Evolutionary conservation across 805 yeast genomes (phyloP).

Genomic region (Spathaspora sp.): DNA sequence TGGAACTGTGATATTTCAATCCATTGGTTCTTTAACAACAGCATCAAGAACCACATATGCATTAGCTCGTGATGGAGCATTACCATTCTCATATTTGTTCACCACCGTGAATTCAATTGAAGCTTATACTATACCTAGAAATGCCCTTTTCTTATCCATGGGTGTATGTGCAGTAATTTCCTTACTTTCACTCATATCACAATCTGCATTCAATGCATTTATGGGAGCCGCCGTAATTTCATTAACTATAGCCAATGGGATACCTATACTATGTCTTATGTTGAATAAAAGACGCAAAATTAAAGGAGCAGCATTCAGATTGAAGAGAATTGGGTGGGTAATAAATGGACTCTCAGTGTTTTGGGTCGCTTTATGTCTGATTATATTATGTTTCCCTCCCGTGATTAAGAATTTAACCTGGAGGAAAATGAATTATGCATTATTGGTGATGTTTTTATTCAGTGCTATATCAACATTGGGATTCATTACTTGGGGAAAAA

Average conservation of each 20-base stretch:
- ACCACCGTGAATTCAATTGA: constrained; percentile 56
- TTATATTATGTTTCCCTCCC: constrained; percentile 70
- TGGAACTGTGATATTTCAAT: constrained; percentile 72
- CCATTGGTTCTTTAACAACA: constrained; percentile 76
- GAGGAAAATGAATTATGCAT: constrained; percentile 57
- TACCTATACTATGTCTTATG: constrained; percentile 66
- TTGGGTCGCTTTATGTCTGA: constrained; percentile 57
- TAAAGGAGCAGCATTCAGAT: constrained; percentile 64
- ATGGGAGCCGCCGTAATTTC: constrained; percentile 80
- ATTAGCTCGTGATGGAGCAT: constrained; percentile 78
- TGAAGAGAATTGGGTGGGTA: constrained; percentile 61
- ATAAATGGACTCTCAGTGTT: constrained; percentile 54
- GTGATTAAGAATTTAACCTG: constrained; percentile 42
- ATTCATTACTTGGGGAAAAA: constrained; percentile 61
- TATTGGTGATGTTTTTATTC: constrained; percentile 54
- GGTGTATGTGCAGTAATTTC: constrained; percentile 58
- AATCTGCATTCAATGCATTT: constrained; percentile 78
- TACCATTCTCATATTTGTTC: constrained; percentile 66
- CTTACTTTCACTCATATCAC: constrained; percentile 60
- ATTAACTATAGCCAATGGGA: constrained; percentile 69
- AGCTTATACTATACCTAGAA: constrained; percentile 61
- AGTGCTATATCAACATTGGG: constrained; percentile 44
- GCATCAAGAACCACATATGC: constrained; percentile 81
- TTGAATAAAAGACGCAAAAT: constrained; percentile 57
- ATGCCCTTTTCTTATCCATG: constrained; percentile 65